Evolutionary conservation across 2,329 filamentous ascomycete genomes (phyloP), one percentile per base, ranked within the genome.

Genomic region (Diplodia sapinea): DNA sequence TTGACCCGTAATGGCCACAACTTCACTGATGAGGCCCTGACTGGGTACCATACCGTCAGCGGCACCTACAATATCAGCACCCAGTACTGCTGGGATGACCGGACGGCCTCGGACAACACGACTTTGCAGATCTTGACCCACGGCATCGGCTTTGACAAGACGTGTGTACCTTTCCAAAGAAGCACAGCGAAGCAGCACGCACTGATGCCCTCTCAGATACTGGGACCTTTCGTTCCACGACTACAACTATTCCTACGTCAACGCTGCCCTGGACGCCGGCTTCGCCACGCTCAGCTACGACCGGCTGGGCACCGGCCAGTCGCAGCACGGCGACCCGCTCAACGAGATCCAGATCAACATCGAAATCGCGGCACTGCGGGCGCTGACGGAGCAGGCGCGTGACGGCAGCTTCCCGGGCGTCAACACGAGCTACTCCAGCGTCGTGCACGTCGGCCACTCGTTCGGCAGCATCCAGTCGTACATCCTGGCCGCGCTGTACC

Each of bases 201-300:
- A 8, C 56, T 67, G 56, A 67, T 5, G 1, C 7, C 13, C 17
- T n/a, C n/a, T 8, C 59, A 85, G 81, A 54, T 90, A 89, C 79
- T 90, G 88, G 87, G 86, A 90, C 73, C 75, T 86, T 12, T 75
- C 85, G 0, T 85, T 80, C 77, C 82, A 87, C 73, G 79, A 83
- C 72, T 84, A 82, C 79, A 87, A 88, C 73, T 89, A 91, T 79
- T 87, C 83, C 73, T 91, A 90, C 74, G 81, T 87, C 33, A 80
- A 85, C 56, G 76, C 77, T 13, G 88, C 88, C 1, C 81, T 88
- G 1, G 83, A 81, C 51, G 70, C 83, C 49, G 85, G 85, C 50
- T 89, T 86, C 79, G 86, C 83, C 38, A 89, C 87, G 2, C 82
- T 90, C 55, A 78, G 82, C 11, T 88, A 84, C 76, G 88, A 91